Base-by-base conservation (phyloP, 148 eudicot species). In the Vaccinium myrtillus region DNA sequence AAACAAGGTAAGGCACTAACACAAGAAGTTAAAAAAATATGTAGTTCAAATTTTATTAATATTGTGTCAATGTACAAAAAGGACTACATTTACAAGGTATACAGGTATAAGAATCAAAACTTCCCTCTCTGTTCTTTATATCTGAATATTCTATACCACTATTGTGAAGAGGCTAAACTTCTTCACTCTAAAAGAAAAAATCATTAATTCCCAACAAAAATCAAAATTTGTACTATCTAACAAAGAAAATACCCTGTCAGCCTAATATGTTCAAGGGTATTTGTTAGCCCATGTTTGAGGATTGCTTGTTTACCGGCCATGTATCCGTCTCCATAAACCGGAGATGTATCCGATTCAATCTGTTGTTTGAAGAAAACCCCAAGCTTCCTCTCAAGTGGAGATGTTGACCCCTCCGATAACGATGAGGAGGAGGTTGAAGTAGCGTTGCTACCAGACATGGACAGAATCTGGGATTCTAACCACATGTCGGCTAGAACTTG, bases 401-500 rank as follows among this genome's bases (percentile, higher is more conserved):
- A 97, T 49, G 94, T 86, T 78, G 93, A 94, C 11, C 99, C 99
- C 85, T 95, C 83, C 0, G 92, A 87, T 15, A 90, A 78, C 6
- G 92, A 83, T 0, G 93, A 77, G 0, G 93, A 87, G 55, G 96
- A 86, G 25, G 90, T 79, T 32, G 93, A 75, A 73, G 82, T 79
- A 58, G 74, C 82, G 43, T 83, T 90, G 78, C 93, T 91, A 61
- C 91, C 93, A 27, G 98, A 91, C 55, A 88, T 90, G 2, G 93
- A 91, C 32, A 91, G 70, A 81, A 97, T 94, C 87, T 97, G 96
- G 27, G 98, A 93, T 79, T 95, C 98, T 85, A 97, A 83, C 99
- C 99, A 97, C 98, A 94, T 92, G 71, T 94, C 92, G 86, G 99
- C 98, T 79, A 97, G 86, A 65, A 97, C 98, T 81, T 95, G 99